Conservation (phyloP, 83 land plant genomes). For the Picea mariana region DNA sequence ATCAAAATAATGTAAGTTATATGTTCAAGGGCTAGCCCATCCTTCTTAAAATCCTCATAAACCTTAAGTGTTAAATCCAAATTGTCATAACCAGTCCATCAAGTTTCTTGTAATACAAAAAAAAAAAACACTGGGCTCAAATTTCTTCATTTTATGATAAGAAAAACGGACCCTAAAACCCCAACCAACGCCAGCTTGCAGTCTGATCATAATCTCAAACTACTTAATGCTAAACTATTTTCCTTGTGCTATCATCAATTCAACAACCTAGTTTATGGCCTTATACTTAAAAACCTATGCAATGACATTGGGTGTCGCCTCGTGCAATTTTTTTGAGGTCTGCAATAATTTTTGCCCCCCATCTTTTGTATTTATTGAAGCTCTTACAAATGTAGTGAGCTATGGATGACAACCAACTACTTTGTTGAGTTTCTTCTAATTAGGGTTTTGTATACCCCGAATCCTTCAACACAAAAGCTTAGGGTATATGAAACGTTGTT, state of each 20-base stretch:
- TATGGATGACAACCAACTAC: slow-evolving; percentile 59
- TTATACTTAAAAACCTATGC: slow-evolving; percentile 58
- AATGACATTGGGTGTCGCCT: slow-evolving; percentile 50
- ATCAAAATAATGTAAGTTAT: slow-evolving; percentile 61
- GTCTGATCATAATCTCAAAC: slow-evolving; percentile 64
- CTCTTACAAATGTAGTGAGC: slow-evolving; percentile 61
- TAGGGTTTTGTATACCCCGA: too few relatives aligned
- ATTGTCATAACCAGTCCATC: slow-evolving; percentile 53
- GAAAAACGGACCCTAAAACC: slow-evolving; percentile 49
- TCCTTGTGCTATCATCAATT: slow-evolving; percentile 63
- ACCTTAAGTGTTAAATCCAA: slow-evolving; percentile 55
- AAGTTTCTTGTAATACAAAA: slow-evolving; percentile 59
- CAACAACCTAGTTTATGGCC: slow-evolving; percentile 61
- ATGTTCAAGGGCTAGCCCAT: slow-evolving; percentile 54
- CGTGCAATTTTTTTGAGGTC: slow-evolving; percentile 61
- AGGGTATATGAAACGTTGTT: too few relatives aligned
- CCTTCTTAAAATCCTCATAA: slow-evolving; percentile 49
- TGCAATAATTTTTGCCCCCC: slow-evolving; percentile 53
- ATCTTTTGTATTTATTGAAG: slow-evolving; percentile 44
- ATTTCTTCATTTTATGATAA: slow-evolving; percentile 62
- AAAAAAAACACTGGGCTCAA: slow-evolving; percentile 47
- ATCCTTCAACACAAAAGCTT: too few relatives aligned
- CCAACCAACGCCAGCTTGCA: slow-evolving; percentile 53
- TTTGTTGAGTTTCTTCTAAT: slow-evolving; percentile 7
- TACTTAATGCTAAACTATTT: slow-evolving; percentile 61